Conservation (phyloP, 305 asterid genomes). For the Stenogyne calaminthoides region DNA sequence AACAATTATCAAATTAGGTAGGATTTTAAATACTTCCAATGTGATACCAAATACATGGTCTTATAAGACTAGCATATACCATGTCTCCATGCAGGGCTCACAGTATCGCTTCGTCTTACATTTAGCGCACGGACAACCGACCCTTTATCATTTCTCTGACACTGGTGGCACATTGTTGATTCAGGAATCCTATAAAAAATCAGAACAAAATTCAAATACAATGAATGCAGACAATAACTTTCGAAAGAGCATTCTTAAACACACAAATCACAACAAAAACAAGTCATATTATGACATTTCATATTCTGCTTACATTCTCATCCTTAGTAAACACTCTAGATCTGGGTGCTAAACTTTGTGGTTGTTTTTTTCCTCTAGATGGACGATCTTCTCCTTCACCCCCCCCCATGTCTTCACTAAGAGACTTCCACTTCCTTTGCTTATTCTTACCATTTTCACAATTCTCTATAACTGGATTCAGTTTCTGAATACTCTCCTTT, state of each 20-base stretch:
- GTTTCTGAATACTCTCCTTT: background rate
- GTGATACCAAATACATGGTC: background rate
- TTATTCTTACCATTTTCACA: background rate
- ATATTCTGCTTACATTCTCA: conserved; percentile 25
- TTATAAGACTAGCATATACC: conserved; percentile 44
- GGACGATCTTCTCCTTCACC: conserved; percentile 1
- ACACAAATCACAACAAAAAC: background rate
- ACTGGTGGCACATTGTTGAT: conserved; percentile 71
- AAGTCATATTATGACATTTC: background rate
- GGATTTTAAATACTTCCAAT: background rate
- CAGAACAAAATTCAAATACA: background rate
- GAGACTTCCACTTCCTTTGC: conserved; percentile 5
- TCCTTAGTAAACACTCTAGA: background rate
- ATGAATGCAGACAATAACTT: background rate
- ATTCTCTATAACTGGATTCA: background rate
- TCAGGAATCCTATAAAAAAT: conserved; percentile 38
- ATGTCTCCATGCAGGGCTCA: conserved; percentile 43
- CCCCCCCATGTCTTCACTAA: background rate
- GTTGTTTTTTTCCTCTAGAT: background rate
- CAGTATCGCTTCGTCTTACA: conserved; percentile 61
- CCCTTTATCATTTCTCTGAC: conserved; percentile 64
- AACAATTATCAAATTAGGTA: background rate
- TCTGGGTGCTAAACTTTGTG: too few species aligned
- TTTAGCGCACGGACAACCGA: conserved; percentile 51
- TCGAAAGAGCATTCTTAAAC: background rate